Base-by-base conservation (phyloP, 2,329 filamentous ascomycete species). In the Dothideomycetidae sp. region DNA sequence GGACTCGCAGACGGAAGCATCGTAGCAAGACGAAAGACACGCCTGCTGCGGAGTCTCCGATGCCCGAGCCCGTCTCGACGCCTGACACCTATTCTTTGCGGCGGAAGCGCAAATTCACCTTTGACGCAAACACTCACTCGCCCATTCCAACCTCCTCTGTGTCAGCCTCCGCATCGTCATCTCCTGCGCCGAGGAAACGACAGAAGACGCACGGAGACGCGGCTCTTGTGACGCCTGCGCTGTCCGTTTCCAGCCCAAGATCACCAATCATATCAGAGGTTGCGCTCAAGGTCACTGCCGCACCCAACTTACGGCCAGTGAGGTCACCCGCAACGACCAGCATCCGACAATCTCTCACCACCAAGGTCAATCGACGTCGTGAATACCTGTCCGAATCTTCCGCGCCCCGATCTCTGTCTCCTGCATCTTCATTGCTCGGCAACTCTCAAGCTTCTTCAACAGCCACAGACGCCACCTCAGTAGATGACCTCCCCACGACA, bases 1-100 rank as follows among this genome's bases (percentile, higher is more conserved):
- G 92, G 92, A 34, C 29, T 12, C 36, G 36, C 12, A 38, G 31
- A 30, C 15, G 36, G 10, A 38, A 32, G 29, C 16, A 29, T 31
- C 9, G 26, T 4, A n/a, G 12, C 3, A 30, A 38, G 11, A 18
- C 28, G 21, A 30, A 9, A 11, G 31, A 31, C 18, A 38, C 28
- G 23, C 11, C 15, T 9, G 11, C 23, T 17, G 14, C 31, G 11
- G 26, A 19, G 10, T 32, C 37, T 13, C 26, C 37, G 29, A 29
- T 17, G 14, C 17, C 39, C 15, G 36, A 42, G 18, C 29, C 36
- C 10, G 39, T 28, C 10, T 31, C 18, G 9, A 29, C 41, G 12
- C 30, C 29, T 9, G 33, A 39, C n/a, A 29, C 40, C 10, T 44
- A 42, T 21, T 40, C 33, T 9, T 21, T 42, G 5, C 33, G 42